phyloP scores from a whole-genome alignment of 495 filamentous ascomycete genomes.

The Immersiella caudata region DNA sequence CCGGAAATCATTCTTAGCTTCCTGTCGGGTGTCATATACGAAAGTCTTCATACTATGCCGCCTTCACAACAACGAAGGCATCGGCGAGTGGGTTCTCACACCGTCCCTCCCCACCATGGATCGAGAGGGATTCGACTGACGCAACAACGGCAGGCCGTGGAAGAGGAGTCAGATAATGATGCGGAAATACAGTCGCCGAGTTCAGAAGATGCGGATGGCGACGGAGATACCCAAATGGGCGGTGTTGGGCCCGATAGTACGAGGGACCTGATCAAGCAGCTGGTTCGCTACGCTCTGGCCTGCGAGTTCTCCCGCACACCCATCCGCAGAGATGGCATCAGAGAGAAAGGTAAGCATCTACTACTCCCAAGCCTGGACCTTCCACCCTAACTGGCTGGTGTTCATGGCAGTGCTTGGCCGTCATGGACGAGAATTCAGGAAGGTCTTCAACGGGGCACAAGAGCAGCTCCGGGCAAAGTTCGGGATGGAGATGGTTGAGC shows the following conservation, averaged over 20 bases:
- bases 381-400: constrained; percentile 16
- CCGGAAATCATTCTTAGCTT: background rate
- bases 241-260: constrained; percentile 38
- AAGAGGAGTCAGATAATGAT: constrained; percentile 34
- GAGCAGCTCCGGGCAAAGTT: constrained; percentile 64
- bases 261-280: constrained; percentile 76
- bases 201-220: constrained; percentile 32
- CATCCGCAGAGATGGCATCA: constrained; percentile 78
- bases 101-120: background rate
- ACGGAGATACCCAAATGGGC: constrained; percentile 46
- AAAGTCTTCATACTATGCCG: constrained; percentile 8
- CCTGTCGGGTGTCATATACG: background rate
- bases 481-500: constrained; percentile 84
- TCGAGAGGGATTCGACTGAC: background rate
- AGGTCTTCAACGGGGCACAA: constrained; percentile 70
- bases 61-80: constrained; percentile 4
- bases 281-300: constrained; percentile 86
- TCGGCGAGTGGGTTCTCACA: background rate
- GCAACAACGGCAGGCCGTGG: constrained; percentile 11
- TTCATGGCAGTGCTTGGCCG: constrained; percentile 50
- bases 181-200: constrained; percentile 19
- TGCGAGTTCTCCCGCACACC: constrained; percentile 83
- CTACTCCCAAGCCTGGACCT: background rate
- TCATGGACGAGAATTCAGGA: constrained; percentile 65
- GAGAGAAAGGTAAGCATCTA: constrained; percentile 60